Percentiles rank a stretch among this genome's conserved stretches.
Conservation (phyloP, 352 stramenopile species). For the Plasmopara viticola region DNA sequence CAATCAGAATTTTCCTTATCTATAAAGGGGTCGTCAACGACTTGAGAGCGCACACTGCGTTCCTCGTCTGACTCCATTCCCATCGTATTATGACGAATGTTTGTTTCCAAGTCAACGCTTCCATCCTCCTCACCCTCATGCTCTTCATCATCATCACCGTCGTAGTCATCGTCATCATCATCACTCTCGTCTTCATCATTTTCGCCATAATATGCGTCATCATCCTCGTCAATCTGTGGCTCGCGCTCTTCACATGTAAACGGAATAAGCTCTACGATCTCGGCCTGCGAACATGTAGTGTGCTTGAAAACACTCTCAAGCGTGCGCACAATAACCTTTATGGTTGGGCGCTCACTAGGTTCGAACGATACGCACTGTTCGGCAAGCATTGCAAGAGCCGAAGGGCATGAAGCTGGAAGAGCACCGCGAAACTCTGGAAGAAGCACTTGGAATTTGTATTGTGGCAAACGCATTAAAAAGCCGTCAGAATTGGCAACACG, state of each 20-base stretch:
- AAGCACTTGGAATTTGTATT: slow-evolving; percentile 71
- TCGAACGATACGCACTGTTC: slow-evolving; percentile 79
- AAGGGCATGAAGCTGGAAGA: slow-evolving; percentile 55
- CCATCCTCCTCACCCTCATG: slow-evolving; percentile 19
- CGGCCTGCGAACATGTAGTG: slow-evolving; percentile 17
- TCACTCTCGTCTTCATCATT: slow-evolving; percentile 50
- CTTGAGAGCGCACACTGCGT: slow-evolving; percentile 25
- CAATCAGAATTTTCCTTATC: slow-evolving; percentile 28
- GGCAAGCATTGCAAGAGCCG: slow-evolving; percentile 45
- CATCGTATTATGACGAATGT: slow-evolving; percentile 33
- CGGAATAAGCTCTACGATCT: slow-evolving; percentile 45
- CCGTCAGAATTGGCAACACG: slow-evolving; percentile 69
- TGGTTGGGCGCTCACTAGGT: slow-evolving; percentile 50
- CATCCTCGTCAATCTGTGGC: slow-evolving; percentile 54
- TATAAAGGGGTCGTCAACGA: slow-evolving; percentile 29
- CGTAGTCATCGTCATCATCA: slow-evolving; percentile 27
- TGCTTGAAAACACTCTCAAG: slow-evolving; percentile 39
- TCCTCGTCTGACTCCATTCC: slow-evolving; percentile 39
- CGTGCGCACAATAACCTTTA: slow-evolving; percentile 34
- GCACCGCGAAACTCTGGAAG: slow-evolving; percentile 58
- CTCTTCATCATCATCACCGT: slow-evolving; percentile 25
- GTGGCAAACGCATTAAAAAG: slow-evolving; percentile 76
- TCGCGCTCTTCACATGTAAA: slow-evolving; percentile 57
- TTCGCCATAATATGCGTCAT: slow-evolving; percentile 47
- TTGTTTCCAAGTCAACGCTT: slow-evolving; percentile 18